Conservation (phyloP, 441 rosid species). For the Gossypium davidsonii region DNA sequence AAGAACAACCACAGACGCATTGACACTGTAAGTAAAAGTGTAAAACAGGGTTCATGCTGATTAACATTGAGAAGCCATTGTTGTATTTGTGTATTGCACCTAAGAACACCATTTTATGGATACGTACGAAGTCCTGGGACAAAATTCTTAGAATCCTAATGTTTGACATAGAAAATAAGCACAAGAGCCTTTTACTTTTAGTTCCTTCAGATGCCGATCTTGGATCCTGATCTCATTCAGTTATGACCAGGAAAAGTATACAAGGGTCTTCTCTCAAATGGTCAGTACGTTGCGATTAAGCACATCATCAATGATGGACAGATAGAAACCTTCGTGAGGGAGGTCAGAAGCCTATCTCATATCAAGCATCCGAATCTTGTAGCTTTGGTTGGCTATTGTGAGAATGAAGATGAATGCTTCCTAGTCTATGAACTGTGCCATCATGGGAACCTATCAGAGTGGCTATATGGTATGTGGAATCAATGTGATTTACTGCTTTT, state of each 20-base stretch:
- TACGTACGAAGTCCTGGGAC: not conserved
- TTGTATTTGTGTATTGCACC: not conserved
- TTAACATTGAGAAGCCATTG: not conserved
- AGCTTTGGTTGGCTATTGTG: constrained; percentile 42
- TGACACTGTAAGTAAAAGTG: not conserved
- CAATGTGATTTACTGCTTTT: not conserved
- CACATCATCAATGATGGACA: constrained; percentile 48
- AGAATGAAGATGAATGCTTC: constrained; percentile 44
- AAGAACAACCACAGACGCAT: too few species aligned
- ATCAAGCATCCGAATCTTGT: constrained; percentile 58
- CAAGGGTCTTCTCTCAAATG: constrained; percentile 39
- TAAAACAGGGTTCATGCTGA: not conserved
- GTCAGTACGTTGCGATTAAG: constrained; percentile 44
- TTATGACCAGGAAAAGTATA: constrained; percentile 47
- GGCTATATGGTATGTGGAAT: constrained; percentile 44
- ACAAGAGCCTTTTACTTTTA: not conserved
- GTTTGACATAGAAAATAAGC: not conserved
- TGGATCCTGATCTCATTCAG: constrained; percentile 8
- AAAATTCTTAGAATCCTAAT: not conserved
- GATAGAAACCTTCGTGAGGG: constrained; percentile 45
- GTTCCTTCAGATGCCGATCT: not conserved
- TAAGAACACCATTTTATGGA: not conserved
- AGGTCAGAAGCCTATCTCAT: constrained; percentile 50
- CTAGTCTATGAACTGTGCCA: constrained; percentile 52
- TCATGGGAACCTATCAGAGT: constrained; percentile 51